phyloP scores from a whole-genome alignment of 2,329 filamentous ascomycete genomes.

The Rhynchosporium agropyri region DNA sequence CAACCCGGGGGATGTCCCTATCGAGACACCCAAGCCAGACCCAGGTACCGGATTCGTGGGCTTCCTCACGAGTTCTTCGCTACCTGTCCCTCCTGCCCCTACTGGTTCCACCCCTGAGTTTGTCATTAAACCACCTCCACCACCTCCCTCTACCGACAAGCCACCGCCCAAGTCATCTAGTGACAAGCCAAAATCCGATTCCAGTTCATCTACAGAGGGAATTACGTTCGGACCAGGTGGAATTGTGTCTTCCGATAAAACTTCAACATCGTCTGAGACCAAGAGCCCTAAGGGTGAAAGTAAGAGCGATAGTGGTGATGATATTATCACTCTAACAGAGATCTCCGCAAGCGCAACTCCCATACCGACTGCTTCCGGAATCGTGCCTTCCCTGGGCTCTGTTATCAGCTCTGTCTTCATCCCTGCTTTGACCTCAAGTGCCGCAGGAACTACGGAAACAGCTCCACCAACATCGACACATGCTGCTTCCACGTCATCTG shows the following conservation, averaged over 20 bases:
- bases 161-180: conserved; percentile 15
- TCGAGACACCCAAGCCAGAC: conserved; percentile 1
- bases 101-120: conserved; percentile 22
- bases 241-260: conserved; percentile 30
- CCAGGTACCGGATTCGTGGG: conserved; percentile 3
- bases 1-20: conserved; percentile 12
- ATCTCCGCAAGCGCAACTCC: conserved; percentile 1
- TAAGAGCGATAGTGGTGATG: conserved; percentile 19
- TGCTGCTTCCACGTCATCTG: too few relatives aligned
- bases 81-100: conserved; percentile 22
- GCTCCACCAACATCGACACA: conserved; percentile 3
- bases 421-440: background rate
- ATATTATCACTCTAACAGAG: background rate
- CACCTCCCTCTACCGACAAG: background rate
- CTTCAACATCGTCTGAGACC: conserved; percentile 20
- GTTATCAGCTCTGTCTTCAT: conserved; percentile 11
- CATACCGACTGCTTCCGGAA: conserved; percentile 3
- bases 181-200: conserved; percentile 12
- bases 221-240: conserved; percentile 41
- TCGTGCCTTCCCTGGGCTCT: background rate
- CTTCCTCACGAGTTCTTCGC: background rate
- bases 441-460: background rate
- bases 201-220: conserved; percentile 29
- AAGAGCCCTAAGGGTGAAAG: background rate
- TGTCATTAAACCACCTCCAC: conserved; percentile 25